A percentile compares a stretch with the other conserved stretches of the same genome.
Conservation (phyloP, 805 yeast genomes). For the Zygosaccharomyces rouxii region DNA sequence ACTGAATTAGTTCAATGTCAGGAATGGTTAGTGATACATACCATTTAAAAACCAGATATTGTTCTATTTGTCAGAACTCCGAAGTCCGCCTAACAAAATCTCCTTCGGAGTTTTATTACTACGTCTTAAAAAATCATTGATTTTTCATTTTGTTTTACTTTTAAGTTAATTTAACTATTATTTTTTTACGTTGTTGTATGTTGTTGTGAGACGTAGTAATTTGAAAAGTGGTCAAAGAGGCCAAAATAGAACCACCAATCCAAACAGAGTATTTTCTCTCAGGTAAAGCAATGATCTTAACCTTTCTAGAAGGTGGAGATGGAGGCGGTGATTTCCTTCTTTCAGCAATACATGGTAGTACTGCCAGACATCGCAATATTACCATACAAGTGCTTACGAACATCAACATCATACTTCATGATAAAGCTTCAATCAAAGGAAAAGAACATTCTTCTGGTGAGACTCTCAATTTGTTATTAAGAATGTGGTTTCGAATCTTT, state of each 20-base stretch:
- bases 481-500: constrained; percentile 99
- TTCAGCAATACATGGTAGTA: constrained; percentile 99
- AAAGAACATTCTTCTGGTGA: constrained; percentile 99
- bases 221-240: constrained; percentile 97
- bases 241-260: constrained; percentile 99
- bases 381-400: constrained; percentile 97
- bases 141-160: no score
- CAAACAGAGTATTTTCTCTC: constrained; percentile 99
- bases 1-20: no score
- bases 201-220: background rate
- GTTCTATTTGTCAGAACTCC: no score
- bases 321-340: constrained; percentile 98
- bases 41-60: no score
- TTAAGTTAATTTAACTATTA: no score
- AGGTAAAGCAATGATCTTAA: constrained; percentile 98
- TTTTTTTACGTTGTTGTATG: no score
- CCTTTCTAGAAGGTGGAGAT: constrained; percentile 99
- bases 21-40: no score
- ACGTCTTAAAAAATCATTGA: no score
- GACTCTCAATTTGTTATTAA: constrained; percentile 99
- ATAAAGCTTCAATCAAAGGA: constrained; percentile 95
- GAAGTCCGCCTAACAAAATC: no score
- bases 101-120: no score
- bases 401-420: constrained; percentile 98
- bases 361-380: constrained; percentile 99